Percentiles rank a stretch among this genome's conserved stretches.
phyloP scores from a whole-genome alignment of 2,329 filamentous ascomycete species.

The Aureobasidium sp. region DNA sequence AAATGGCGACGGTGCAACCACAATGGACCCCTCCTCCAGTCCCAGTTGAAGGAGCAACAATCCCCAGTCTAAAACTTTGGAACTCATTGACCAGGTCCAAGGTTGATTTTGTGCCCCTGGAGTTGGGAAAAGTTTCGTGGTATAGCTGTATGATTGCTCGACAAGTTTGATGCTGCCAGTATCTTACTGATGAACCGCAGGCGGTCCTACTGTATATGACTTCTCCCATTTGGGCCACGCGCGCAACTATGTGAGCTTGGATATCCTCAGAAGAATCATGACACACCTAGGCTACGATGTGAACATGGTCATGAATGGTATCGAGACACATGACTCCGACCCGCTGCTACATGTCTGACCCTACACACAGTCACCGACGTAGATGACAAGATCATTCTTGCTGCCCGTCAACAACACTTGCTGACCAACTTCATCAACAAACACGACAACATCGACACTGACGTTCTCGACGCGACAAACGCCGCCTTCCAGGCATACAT shows the following conservation, averaged over 20 bases:
- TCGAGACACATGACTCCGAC: neutral
- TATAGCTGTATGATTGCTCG: constrained; percentile 56
- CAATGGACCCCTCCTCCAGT: constrained; percentile 28
- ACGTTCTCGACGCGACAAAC: constrained; percentile 41
- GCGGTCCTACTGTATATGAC: neutral
- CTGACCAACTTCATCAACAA: constrained; percentile 57
- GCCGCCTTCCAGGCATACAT: constrained; percentile 48
- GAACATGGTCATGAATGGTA: constrained; percentile 60
- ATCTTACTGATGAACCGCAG: neutral
- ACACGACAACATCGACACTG: constrained; percentile 34
- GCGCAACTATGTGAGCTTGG: constrained; percentile 82
- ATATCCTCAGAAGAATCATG: constrained; percentile 77
- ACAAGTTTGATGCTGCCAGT: neutral
- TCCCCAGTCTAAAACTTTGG: constrained; percentile 56
- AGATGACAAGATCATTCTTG: constrained; percentile 54
- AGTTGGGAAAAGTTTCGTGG: constrained; percentile 67
- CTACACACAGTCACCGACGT: neutral
- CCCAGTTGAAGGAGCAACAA: constrained; percentile 31
- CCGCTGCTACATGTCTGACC: neutral
- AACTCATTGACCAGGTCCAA: constrained; percentile 72
- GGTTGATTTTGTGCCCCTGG: constrained; percentile 64
- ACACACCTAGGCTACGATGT: constrained; percentile 75
- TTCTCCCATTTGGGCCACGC: neutral
- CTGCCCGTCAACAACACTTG: constrained; percentile 67
- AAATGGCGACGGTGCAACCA: constrained; percentile 16